Base-by-base conservation (phyloP, 495 filamentous ascomycete genomes). In the Talaromyces trachyspermus region DNA sequence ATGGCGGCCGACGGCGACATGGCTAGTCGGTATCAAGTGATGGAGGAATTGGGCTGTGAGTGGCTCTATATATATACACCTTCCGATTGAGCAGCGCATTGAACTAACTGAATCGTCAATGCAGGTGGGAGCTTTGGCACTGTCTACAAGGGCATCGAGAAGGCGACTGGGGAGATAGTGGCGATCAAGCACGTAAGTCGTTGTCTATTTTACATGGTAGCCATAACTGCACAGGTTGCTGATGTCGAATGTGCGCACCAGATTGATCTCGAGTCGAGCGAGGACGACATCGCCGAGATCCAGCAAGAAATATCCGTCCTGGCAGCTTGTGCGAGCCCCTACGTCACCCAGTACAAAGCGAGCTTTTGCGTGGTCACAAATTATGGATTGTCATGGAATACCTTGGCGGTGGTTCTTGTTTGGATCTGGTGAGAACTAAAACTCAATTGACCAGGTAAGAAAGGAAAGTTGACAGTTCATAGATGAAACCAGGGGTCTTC, bases 311-410 rank as follows among this genome's bases (percentile, higher is more conserved):
- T 98, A 56, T 85, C 88, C 20, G 89, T 97, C 24, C 78, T 98
- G 49, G 89, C 89, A 62, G 95, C 92, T 50, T 95, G 94, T 68
- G 81, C 86, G 47, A 95, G 89, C 57, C 84, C 82, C 23, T 95
- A 83, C 60, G 91, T 98, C 59, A 95, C 92, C 24, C 87, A 95
- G 56, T 98, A 98, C 75, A 91, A 89, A 65, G 86, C 88, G 14
- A 95, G 89, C 60, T 98, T 95, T 63, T 97, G 15, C 84, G 89
- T 55, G 92, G 92, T 23, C 85, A 88, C 55, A 95, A 98, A 65
- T 69, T 98, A 66, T 98, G 92, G 92, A 98, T 98, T 58, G 89
- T 98, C 41, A 98, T 98, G 92, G 92, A 98, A 67, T 98, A 85
- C 59, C 73, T 95, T 25, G 90, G 90, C 0, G 91, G 91, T 46